phyloP scores from a whole-genome alignment of 2,329 filamentous ascomycete species.

The Aspergillus felis region DNA sequence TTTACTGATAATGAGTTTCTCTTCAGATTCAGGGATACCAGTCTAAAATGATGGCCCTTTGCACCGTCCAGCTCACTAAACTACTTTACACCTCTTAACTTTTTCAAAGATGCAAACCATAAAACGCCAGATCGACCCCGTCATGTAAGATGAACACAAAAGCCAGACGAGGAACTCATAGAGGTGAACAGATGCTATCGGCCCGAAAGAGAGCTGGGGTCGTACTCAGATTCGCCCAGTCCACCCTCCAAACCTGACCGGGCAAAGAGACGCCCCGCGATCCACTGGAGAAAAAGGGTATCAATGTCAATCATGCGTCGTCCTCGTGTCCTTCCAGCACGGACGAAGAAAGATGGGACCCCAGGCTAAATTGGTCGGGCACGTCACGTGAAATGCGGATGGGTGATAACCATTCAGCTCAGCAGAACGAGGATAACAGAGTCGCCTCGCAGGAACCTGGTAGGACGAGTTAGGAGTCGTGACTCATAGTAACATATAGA shows the following conservation, averaged over 20 bases:
- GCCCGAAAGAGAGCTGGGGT: constrained; percentile 8
- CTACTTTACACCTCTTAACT: constrained; percentile 7
- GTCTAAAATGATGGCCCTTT: neutral
- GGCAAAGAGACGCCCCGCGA: neutral
- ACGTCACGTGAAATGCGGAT: constrained; percentile 4
- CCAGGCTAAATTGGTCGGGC: constrained; percentile 3
- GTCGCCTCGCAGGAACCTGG: constrained; percentile 79
- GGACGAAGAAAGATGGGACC: neutral
- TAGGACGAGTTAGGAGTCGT: neutral
- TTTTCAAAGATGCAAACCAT: constrained; percentile 9
- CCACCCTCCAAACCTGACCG: neutral
- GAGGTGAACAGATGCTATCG: constrained; percentile 2
- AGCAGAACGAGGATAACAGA: constrained; percentile 83
- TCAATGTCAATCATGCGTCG: constrained; percentile 24
- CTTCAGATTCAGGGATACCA: neutral
- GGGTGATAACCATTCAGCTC: constrained; percentile 52
- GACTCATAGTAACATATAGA: neutral
- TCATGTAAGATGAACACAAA: constrained; percentile 3
- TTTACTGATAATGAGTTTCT: neutral
- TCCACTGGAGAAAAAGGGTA: constrained; percentile 19
- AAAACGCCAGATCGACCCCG: constrained; percentile 19
- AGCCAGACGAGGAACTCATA: constrained; percentile 1
- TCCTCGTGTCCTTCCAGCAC: constrained; percentile 9
- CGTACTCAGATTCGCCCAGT: neutral
- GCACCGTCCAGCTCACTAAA: constrained; percentile 2